Base-by-base conservation (phyloP, 1,139 yeast genomes). In the Pichia sp. region DNA sequence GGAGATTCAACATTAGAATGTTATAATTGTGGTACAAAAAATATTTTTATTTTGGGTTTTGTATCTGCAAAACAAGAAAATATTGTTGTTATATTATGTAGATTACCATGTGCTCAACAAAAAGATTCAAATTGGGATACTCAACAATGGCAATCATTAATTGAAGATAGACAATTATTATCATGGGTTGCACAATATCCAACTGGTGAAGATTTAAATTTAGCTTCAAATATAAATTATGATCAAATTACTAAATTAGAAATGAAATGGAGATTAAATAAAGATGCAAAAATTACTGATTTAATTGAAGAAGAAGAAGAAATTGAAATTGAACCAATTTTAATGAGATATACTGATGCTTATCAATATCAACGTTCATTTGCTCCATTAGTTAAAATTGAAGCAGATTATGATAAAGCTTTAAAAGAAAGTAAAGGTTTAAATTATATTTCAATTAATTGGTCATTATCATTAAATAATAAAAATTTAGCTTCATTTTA, bases 1-100 rank as follows among this genome's bases (percentile, higher is more conserved):
- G 97, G 97, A 12, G 96, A 84, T 47, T 82, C 92, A 4, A 74
- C 80, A 1, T 68, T 90, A 50, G 97, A 90, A 62, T 90, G 97
- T 66, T 90, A 89, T 65, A 83, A 82, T 58, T 90, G 97, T 69
- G 96, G 96, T 25, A 79, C 78, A 58, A 78, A 73, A 49, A 90
- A 89, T 56, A 86, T 83, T 5, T 90, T 90, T 57, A 71, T 83
- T 29, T 69, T 90, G 39, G 97, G 97, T 1, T 87, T 82, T 65
- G 95, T 90, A 20, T 76, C 90, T 30, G 96, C 97, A 5, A 87
- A 86, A 56, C 78, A 82, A 50, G 95, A 87, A 55, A 82, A 90
- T 5, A 90, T 87, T 39, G 92, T 90, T 53, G 96, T 90, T 9
- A 74, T 89, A 37, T 67, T 90, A 41, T 90, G 97, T 66, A 78